phyloP scores from a whole-genome alignment of 176 grass and related monocot genomes.

The Lolium rigidum region DNA sequence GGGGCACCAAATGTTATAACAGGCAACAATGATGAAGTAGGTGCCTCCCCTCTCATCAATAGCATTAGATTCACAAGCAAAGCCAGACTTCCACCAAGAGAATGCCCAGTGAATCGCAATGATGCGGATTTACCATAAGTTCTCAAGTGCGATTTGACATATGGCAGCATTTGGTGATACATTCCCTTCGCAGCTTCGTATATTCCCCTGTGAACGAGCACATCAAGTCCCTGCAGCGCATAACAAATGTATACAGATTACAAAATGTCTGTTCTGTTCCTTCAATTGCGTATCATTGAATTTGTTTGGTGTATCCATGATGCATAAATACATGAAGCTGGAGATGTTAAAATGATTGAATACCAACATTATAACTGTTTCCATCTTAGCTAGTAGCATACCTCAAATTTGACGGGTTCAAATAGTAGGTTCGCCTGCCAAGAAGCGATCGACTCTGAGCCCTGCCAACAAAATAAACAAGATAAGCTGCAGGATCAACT shows the following conservation, averaged over 20 bases:
- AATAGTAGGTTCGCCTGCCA: conserved; percentile 99
- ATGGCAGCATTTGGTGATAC: conserved; percentile 85
- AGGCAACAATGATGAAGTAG: conserved; percentile 63
- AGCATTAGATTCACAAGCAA: conserved; percentile 94
- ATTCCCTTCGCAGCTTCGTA: conserved; percentile 97
- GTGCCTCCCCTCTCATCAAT: conserved; percentile 59
- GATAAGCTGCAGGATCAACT: conserved; percentile 5
- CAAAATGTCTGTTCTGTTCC: conserved; percentile 1
- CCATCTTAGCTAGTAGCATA: conserved; percentile 29
- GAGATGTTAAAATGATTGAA: neutral
- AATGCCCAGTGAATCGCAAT: conserved; percentile 84
- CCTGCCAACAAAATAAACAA: conserved; percentile 55
- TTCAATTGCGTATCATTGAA: too few relatives aligned
- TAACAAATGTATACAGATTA: conserved; percentile 13
- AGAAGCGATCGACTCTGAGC: conserved; percentile 80
- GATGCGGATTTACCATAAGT: conserved; percentile 48
- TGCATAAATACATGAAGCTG: conserved; percentile 30
- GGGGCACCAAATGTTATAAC: conserved; percentile 92
- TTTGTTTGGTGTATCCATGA: conserved; percentile 23
- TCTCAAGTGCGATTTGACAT: conserved; percentile 68
- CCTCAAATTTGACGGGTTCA: conserved; percentile 95
- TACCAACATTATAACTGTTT: neutral
- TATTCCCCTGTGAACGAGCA: conserved; percentile 90
- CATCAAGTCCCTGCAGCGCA: conserved; percentile 62
- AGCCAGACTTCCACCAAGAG: conserved; percentile 84